Conservation (phyloP, 1,284 basidiomycete genomes). For the Ustilago crameri region DNA sequence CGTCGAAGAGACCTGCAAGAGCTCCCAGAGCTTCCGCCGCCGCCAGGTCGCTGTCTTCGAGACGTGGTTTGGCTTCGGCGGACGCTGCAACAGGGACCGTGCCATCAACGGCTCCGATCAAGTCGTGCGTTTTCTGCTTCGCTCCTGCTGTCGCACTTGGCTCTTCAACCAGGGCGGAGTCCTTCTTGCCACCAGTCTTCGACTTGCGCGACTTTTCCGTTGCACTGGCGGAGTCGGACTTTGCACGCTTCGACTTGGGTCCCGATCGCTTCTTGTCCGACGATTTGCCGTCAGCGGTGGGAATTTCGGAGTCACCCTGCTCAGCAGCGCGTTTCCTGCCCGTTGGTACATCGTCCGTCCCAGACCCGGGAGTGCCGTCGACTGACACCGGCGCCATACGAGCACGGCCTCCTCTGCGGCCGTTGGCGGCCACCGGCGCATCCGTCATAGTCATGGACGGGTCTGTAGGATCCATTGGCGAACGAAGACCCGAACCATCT, state of each 20-base stretch:
- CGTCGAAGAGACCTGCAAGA: slow-evolving; percentile 54
- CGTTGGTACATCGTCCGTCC: slow-evolving; percentile 7
- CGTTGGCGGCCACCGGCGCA: slow-evolving; percentile 8
- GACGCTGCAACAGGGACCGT: not conserved
- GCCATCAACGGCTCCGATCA: not conserved
- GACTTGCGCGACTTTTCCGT: slow-evolving; percentile 39
- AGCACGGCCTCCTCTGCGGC: slow-evolving; percentile 24
- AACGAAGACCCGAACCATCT: slow-evolving; percentile 39
- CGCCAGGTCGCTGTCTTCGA: slow-evolving; percentile 67
- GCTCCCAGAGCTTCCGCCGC: slow-evolving; percentile 69
- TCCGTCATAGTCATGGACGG: slow-evolving; percentile 11
- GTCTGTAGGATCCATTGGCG: slow-evolving; percentile 36
- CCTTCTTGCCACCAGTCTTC: slow-evolving; percentile 19
- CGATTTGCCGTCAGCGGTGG: slow-evolving; percentile 8
- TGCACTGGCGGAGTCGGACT: slow-evolving; percentile 28
- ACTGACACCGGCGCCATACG: slow-evolving; percentile 9
- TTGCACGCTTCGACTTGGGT: slow-evolving; percentile 46
- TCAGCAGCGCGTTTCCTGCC: slow-evolving; percentile 37
- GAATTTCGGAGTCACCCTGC: slow-evolving; percentile 12
- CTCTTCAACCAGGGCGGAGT: slow-evolving; percentile 16
- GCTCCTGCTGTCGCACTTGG: slow-evolving; percentile 1
- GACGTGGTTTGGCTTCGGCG: slow-evolving; percentile 11
- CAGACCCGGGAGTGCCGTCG: slow-evolving; percentile 7
- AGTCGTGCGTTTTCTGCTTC: not conserved
- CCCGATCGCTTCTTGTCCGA: slow-evolving; percentile 30